Conservation (phyloP, 768 basidiomycete species). For the Lentinula lateritia region DNA sequence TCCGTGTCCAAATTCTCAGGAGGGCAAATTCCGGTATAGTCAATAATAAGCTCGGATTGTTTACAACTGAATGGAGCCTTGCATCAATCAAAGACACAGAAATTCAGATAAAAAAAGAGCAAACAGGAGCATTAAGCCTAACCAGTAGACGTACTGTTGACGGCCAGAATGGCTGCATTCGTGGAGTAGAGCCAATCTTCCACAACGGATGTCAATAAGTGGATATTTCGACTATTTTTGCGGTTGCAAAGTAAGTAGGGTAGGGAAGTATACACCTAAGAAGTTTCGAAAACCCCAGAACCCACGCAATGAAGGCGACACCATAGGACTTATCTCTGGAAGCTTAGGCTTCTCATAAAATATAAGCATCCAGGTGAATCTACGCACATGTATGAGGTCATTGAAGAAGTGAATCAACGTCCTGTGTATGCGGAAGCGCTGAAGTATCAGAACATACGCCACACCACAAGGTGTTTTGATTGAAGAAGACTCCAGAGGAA, state of each 20-base stretch:
- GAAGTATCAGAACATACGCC: slow-evolving; percentile 3
- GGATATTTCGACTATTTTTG: not conserved
- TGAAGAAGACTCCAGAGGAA: not conserved
- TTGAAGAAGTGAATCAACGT: not conserved
- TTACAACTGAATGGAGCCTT: no score
- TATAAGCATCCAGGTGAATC: not conserved
- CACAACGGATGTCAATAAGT: no score
- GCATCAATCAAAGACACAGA: no score
- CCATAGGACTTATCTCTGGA: not conserved
- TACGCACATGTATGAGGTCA: not conserved
- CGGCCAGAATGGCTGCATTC: no score
- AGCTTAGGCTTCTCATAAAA: not conserved
- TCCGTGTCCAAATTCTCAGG: no score
- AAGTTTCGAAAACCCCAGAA: not conserved
- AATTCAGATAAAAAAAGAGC: no score
- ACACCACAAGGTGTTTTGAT: not conserved
- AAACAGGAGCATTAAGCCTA: no score
- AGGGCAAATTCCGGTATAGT: no score
- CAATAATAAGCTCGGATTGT: no score
- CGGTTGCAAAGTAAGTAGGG: not conserved
- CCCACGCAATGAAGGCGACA: not conserved
- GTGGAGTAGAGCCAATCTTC: no score
- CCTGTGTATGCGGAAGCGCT: not conserved
- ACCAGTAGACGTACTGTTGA: no score
- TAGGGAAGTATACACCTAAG: not conserved